phyloP scores from a whole-genome alignment of 2,329 filamentous ascomycete genomes.

The Hawksworthiomyces lignivorus region DNA sequence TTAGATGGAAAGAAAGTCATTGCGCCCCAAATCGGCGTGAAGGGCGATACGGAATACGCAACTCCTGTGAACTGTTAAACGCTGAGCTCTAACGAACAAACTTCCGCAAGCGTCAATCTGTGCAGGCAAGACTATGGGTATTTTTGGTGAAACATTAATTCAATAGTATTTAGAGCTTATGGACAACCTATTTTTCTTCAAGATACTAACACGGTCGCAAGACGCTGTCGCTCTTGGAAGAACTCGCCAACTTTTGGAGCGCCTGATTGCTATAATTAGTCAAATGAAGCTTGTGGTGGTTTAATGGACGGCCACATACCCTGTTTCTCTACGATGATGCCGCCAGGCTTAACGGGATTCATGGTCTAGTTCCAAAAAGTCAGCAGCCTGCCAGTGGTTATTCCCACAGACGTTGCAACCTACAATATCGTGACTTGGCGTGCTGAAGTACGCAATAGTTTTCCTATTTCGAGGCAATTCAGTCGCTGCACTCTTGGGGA shows the following conservation, averaged over 20 bases:
- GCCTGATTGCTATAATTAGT: neutral
- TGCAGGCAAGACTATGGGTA: too few species aligned
- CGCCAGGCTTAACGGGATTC: neutral
- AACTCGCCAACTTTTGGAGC: slow-evolving; percentile 1
- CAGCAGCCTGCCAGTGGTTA: too few species aligned
- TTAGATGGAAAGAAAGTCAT: too few species aligned
- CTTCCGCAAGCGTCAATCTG: too few species aligned
- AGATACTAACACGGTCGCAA: neutral
- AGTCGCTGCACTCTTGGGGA: neutral
- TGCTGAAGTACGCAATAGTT: slow-evolving; percentile 2
- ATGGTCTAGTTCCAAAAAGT: neutral
- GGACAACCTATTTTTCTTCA: too few species aligned
- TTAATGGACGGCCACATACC: neutral
- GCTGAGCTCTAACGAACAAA: too few species aligned
- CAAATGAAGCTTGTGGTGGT: neutral
- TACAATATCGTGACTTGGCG: slow-evolving; percentile 3
- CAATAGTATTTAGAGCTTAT: too few species aligned
- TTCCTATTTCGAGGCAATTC: slow-evolving; percentile 2
- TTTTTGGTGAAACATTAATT: too few species aligned
- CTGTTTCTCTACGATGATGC: neutral
- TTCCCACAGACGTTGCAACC: too few species aligned
- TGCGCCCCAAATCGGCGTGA: too few species aligned
- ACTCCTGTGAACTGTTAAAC: too few species aligned
- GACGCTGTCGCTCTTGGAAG: neutral
- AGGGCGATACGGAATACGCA: too few species aligned